phyloP scores from a whole-genome alignment of 1,284 basidiomycete genomes.

The Irpex sp. region DNA sequence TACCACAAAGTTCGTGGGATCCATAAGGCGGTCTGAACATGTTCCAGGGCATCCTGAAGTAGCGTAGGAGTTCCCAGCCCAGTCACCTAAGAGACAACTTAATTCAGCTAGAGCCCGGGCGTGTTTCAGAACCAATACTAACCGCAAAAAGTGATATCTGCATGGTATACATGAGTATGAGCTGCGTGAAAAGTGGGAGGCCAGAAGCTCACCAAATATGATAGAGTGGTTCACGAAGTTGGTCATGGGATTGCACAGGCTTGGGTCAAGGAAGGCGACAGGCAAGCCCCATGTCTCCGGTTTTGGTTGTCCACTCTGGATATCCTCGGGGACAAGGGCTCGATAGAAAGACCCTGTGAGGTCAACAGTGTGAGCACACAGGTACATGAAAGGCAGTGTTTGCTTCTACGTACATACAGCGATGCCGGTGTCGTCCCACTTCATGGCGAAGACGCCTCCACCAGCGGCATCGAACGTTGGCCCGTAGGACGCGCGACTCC shows the following conservation, averaged over 20 bases:
- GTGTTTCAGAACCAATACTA: slow-evolving; percentile 14
- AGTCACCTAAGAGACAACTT: slow-evolving; percentile 49
- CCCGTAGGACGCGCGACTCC: slow-evolving; percentile 70
- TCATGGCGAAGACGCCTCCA: slow-evolving; percentile 78
- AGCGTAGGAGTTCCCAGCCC: slow-evolving; percentile 75
- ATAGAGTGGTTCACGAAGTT: slow-evolving; percentile 65
- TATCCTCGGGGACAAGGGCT: slow-evolving; percentile 65
- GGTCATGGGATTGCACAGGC: slow-evolving; percentile 51
- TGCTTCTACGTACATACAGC: slow-evolving; percentile 48
- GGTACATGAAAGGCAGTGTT: neutral
- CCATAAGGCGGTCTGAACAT: slow-evolving; percentile 56
- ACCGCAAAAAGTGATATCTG: slow-evolving; percentile 83
- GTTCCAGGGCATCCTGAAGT: slow-evolving; percentile 72
- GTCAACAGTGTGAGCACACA: slow-evolving; percentile 3
- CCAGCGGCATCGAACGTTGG: slow-evolving; percentile 66
- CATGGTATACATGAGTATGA: slow-evolving; percentile 2
- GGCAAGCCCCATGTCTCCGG: slow-evolving; percentile 63
- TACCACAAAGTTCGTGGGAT: slow-evolving; percentile 67
- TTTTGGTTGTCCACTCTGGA: slow-evolving; percentile 49
- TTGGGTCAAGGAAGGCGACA: slow-evolving; percentile 55
- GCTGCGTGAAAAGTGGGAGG: slow-evolving; percentile 5
- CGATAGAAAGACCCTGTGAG: slow-evolving; percentile 71
- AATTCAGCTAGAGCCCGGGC: neutral
- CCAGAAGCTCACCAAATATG: slow-evolving; percentile 46
- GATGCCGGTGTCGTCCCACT: slow-evolving; percentile 73